Base-by-base conservation (phyloP, 2,329 filamentous ascomycete genomes). In the Ophiostoma ulmi region DNA sequence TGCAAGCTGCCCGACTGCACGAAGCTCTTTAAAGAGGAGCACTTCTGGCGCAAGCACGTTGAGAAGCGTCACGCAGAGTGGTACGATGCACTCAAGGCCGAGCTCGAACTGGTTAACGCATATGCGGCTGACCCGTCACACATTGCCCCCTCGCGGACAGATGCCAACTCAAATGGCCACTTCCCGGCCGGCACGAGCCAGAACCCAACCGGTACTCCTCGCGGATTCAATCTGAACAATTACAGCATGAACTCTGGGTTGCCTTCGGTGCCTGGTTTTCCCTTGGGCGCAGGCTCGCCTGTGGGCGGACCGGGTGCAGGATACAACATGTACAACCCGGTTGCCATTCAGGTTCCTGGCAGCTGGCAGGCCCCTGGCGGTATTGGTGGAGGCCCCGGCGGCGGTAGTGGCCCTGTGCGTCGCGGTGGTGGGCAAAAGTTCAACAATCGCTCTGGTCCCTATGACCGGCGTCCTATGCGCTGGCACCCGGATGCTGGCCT, bases 21-120 rank as follows among this genome's bases (percentile, higher is more conserved):
- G 13, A 99, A 99, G 80, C 83, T 99, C 8, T 99, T 99, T 85
- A 98, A 98, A 80, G 95, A 95, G 72, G 91, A 97, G 63, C 89
- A 94, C 76, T 99, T 99, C 79, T 99, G 96, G 94, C 90, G 89
- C 77, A 99, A 99, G 83, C 95, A 99, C 77, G 90, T 98, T 20
- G 94, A 98, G 81, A 99, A 99, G 82, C 89, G 96, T 71, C 95
- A 99, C 79, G 79, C 87, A 0, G 94, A 98, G 70, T 99, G 94
- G 91, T 86, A 91, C 64, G 90, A 94, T 44, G 86, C 83, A 69
- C 82, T 97, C 74, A 91, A 90, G 78, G 89, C 90, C 78, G 94
- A 97, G 82, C 89, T 97, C 75, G 87, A 91, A 71, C 88, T 98
- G 20, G 91, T 99, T 77, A 99, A 99, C 78, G 89, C 90, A 39